Evolutionary conservation across 176 grass and related monocot species (phyloP).

Genomic region (Tillandsia leiboldiana): DNA sequence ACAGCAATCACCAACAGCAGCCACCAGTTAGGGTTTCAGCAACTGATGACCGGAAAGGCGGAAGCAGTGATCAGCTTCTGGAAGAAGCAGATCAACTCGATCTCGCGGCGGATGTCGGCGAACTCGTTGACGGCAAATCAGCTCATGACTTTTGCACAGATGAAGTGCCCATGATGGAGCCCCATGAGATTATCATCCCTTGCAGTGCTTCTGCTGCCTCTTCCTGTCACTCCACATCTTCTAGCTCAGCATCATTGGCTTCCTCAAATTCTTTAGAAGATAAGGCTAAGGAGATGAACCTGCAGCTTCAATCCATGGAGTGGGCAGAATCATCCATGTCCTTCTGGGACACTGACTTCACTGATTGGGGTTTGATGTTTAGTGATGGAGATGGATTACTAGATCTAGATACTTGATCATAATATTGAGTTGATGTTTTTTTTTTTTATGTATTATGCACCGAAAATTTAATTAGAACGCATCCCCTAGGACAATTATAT

Average conservation of each 20-base stretch:
- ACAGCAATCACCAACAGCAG: background rate
- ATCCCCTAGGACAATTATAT: too few relatives aligned
- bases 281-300: background rate
- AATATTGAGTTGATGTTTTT: too few relatives aligned
- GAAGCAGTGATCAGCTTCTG: background rate
- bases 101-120: background rate
- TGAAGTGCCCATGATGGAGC: conserved; percentile 15
- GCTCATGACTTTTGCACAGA: conserved; percentile 9
- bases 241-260: too few relatives aligned
- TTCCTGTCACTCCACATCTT: too few relatives aligned
- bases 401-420: too few relatives aligned
- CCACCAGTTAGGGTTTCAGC: background rate
- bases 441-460: too few relatives aligned
- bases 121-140: background rate
- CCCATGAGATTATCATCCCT: conserved; percentile 7
- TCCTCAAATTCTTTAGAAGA: background rate
- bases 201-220: background rate
- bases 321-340: background rate
- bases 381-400: too few relatives aligned
- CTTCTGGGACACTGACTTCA: background rate
- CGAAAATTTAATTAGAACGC: too few relatives aligned
- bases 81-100: background rate
- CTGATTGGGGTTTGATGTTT: too few relatives aligned
- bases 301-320: background rate
- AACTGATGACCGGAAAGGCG: background rate